Percentiles rank a stretch among this genome's conserved stretches.
phyloP scores from a whole-genome alignment of 441 rosid genomes.

The Syzygium malaccense region DNA sequence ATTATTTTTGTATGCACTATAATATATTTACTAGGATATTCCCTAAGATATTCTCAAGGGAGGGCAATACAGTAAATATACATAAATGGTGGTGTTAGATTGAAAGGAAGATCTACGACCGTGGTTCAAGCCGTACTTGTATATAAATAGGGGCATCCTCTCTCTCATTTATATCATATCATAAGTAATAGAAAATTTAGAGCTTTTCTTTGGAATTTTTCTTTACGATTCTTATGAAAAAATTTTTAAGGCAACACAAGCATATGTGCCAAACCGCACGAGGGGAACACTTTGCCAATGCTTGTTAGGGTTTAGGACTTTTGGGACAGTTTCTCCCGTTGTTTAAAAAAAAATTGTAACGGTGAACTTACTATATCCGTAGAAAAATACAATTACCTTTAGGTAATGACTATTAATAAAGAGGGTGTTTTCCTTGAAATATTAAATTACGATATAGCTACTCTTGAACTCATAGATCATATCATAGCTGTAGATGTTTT shows the following conservation, averaged over 20 bases:
- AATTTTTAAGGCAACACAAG: background rate
- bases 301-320: background rate
- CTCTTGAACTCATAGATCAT: background rate
- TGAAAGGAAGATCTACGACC: no score
- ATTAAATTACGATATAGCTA: background rate
- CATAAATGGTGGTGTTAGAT: no score
- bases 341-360: background rate
- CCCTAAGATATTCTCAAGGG: no score
- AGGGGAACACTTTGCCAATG: background rate
- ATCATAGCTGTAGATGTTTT: background rate
- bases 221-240: no score
- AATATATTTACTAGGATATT: no score
- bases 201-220: no score
- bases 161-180: no score
- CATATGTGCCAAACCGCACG: background rate
- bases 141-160: no score
- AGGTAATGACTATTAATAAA: background rate
- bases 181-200: no score
- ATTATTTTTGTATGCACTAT: no score
- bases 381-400: background rate
- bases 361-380: background rate
- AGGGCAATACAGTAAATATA: no score
- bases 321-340: background rate
- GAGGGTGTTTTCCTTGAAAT: background rate
- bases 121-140: no score